Base-by-base conservation (phyloP, 2,329 filamentous ascomycete genomes). In the Colletotrichum theobromicola region DNA sequence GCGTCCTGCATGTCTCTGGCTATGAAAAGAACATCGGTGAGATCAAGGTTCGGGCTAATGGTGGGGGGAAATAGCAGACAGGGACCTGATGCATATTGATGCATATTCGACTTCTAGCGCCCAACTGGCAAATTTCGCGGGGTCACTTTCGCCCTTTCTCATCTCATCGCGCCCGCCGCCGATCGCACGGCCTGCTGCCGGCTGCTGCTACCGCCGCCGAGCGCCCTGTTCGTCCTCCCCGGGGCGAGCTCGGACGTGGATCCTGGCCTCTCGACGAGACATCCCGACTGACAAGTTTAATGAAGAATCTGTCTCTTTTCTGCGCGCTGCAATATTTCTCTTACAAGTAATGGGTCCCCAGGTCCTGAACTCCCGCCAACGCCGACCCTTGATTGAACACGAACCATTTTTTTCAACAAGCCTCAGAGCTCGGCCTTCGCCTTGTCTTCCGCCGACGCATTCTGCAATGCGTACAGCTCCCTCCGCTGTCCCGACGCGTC, bases 401-500 rank as follows among this genome's bases (percentile, higher is more conserved):
- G 15, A 34, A 12, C 6, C 26, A 30, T 35, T 57, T 57, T 28
- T 37, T 30, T 63, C 26, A 2, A 16, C 4, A 7, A 42, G 7
- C 32, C 28, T 72, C 13, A 74, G 26, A 74, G 42, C 34, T 74
- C 72, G 16, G 62, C 42, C 37, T 74, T 72, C 15, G 72, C 8
- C 42, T 74, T 67, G 37, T 72, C 72, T 12, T 67, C 72, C 21
- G 46, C 6, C 35, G 62, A 21, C 24, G 21, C 61, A 13, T 58
- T 75, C 50, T 81, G 80, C 75, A 89, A 78, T 5, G 90, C 90
- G 78, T 89, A 89, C 76, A 92, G 78, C 80, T 88, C 85, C 80
- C 87, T 88, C 57, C 89, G 90, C 79, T 83, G 82, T 4, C 91
- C 91, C 1, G 82, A 79, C 5, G 84, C 82, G 78, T 91, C 88